Conservation (phyloP, 257 asterid genomes). For the Plantago ovata region DNA sequence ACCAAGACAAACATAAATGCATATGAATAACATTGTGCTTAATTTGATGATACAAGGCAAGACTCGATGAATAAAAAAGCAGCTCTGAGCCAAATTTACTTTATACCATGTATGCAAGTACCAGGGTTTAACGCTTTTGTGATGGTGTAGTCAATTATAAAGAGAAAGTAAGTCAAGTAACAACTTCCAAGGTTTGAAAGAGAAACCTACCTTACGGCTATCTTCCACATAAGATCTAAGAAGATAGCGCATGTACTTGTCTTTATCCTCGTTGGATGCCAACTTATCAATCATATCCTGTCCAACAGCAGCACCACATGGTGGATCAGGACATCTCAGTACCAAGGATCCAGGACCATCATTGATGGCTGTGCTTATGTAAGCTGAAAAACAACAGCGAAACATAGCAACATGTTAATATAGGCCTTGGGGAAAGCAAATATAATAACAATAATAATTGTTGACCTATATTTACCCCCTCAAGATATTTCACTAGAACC, state of each 20-base stretch:
- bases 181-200: conserved; percentile 10
- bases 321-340: conserved; percentile 86
- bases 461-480: conserved; percentile 9
- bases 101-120: too few relatives aligned
- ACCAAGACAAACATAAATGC: too few relatives aligned
- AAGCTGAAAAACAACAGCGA: conserved; percentile 45
- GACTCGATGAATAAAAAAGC: too few relatives aligned
- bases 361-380: conserved; percentile 70
- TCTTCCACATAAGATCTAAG: conserved; percentile 90
- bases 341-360: conserved; percentile 96
- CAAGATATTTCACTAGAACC: conserved; percentile 6
- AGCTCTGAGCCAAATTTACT: too few relatives aligned
- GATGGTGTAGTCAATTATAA: too few relatives aligned
- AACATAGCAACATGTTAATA: not conserved
- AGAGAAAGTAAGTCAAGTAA: too few relatives aligned
- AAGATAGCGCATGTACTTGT: conserved; percentile 77
- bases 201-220: conserved; percentile 69
- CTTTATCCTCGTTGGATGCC: conserved; percentile 57
- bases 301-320: conserved; percentile 80
- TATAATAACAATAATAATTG: not conserved
- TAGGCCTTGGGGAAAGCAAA: not conserved
- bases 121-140: too few relatives aligned
- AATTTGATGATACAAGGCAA: too few relatives aligned
- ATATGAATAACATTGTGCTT: too few relatives aligned
- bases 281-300: conserved; percentile 68